These are phyloP conservation scores for Aspergillus hancockii DNA, from an alignment of 495 filamentous ascomycete genomes.

Conservation along the genomic window DNA sequence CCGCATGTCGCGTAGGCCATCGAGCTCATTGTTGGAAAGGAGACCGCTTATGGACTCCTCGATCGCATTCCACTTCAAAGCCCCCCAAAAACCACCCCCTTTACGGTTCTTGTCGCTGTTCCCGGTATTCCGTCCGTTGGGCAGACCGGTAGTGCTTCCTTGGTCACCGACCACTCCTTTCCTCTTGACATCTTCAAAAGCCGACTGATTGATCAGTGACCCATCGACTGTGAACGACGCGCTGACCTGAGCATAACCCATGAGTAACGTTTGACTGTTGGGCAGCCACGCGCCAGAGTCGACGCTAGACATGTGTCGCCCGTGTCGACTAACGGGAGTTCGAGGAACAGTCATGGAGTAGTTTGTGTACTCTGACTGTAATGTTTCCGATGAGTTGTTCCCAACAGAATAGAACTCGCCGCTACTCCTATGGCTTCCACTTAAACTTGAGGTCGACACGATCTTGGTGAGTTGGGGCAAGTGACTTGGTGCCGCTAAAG, in stretches of 20 bases:
- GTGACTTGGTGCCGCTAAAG: conserved; percentile 45
- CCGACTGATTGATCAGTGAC: conserved; percentile 82
- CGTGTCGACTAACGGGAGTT: conserved; percentile 53
- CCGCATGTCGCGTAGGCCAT: conserved; percentile 93
- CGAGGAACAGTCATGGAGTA: conserved; percentile 55
- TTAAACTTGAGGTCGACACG: conserved; percentile 68
- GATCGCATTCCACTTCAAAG: conserved; percentile 85
- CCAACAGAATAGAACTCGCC: conserved; percentile 92
- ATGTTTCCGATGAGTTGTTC: conserved; percentile 89
- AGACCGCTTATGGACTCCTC: conserved; percentile 87
- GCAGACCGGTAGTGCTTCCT: conserved; percentile 70
- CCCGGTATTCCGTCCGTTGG: conserved; percentile 28
- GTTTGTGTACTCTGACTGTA: conserved; percentile 85
- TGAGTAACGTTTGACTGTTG: conserved; percentile 80
- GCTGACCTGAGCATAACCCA: conserved; percentile 96
- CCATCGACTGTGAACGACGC: conserved; percentile 91
- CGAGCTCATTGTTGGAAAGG: conserved; percentile 79
- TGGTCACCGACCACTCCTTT: conserved; percentile 89
- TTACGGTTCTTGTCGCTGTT: conserved; percentile 65
- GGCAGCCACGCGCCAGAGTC: conserved; percentile 42
- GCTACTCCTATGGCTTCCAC: conserved; percentile 75
- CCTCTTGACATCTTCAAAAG: conserved; percentile 93
- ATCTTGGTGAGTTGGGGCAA: conserved; percentile 66
- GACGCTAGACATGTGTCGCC: conserved; percentile 62
- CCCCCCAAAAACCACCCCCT: conserved; percentile 76